Conservation (phyloP, 1,284 basidiomycete species). For the Leccinum pachyderme region DNA sequence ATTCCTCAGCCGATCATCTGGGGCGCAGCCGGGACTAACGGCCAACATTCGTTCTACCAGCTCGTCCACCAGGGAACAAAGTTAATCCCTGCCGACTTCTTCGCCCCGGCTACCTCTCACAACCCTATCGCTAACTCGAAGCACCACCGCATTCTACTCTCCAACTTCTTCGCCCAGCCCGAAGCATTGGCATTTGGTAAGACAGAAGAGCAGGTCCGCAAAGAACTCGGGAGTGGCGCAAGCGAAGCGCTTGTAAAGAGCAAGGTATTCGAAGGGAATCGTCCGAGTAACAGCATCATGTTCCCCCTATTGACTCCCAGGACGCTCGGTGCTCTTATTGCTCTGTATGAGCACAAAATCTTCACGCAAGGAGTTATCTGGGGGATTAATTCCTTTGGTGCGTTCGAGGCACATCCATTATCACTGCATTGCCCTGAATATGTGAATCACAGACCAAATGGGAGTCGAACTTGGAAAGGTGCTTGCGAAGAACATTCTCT, state of each 20-base stretch:
- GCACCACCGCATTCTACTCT: conserved; percentile 96
- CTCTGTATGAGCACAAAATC: conserved; percentile 99
- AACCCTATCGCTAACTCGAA: conserved; percentile 86
- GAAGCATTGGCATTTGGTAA: conserved; percentile 98
- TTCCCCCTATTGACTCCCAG: conserved; percentile 92
- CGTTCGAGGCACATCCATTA: conserved; percentile 15
- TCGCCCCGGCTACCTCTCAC: conserved; percentile 91
- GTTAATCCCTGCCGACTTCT: conserved; percentile 91
- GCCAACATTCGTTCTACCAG: conserved; percentile 99
- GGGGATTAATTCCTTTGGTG: conserved; percentile 98
- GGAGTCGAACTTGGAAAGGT: conserved; percentile 97
- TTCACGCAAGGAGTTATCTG: conserved; percentile 96
- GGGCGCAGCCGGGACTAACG: conserved; percentile 98
- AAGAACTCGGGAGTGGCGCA: conserved; percentile 77
- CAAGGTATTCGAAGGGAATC: conserved; percentile 98
- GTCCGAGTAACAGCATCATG: conserved; percentile 95
- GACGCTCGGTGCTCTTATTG: conserved; percentile 85
- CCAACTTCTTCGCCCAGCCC: conserved; percentile 98
- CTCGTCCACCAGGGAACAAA: conserved; percentile 95
- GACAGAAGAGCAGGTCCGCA: conserved; percentile 83
- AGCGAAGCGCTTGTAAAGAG: conserved; percentile 89
- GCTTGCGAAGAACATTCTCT: conserved; percentile 92
- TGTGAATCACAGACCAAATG: conserved; percentile 68
- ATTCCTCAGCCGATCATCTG: conserved; percentile 86
- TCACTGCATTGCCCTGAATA: conserved; percentile 1